Evolutionary conservation across 2,329 filamentous ascomycete species (phyloP), one percentile per base, ranked within the genome.

Genomic region (Aotearoamyces nothofagi): DNA sequence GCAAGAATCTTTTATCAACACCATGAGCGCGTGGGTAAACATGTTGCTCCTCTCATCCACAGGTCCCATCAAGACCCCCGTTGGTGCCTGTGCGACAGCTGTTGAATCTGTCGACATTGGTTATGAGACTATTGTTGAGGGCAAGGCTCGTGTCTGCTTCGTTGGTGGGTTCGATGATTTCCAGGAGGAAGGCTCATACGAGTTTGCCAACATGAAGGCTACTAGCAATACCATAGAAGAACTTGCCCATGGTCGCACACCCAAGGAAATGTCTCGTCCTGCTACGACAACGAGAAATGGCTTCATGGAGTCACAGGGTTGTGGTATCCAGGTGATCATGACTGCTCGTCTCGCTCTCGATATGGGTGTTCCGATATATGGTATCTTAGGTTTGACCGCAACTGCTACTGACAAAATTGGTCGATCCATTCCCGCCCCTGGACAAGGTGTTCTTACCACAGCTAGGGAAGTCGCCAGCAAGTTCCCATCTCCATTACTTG

Each of bases 191-290:
- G 92, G 90, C 29, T 98, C 90, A 1, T 98, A 94, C 50, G 90
- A 98, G 57, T 98, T 98, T 54, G 90, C 90, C 64, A 98, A 98
- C 66, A 98, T 98, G 90, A 92, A 93, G 60, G 90, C 90, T 34
- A 98, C 90, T 32, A 94, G 86, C 69, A 98, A 96, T 51, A 86
- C 87, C 15, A 79, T 94, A 36, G 86, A 96, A 43, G 92, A 98
- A 55, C 82, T 98, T 44, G 83, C 76, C 7, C 90, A 96, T 48
- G 90, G 90, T 26, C 82, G 90, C 41, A 96, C 90, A 27, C 87
- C 90, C 9, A 73, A 77, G 55, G 90, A 98, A 58, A 98, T 98
- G 90, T 98, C 92, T 17, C 78, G 90, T 37, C 90, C 90, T 4
- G 92, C 86, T 4, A 98, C 90, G 24, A 98, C 90, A 3, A 98